Percentiles rank a stretch among this genome's conserved stretches.
These are phyloP conservation scores for Neoarthrinium moseri DNA, from an alignment of 2,329 filamentous ascomycete genomes.

Conservation along the genomic window DNA sequence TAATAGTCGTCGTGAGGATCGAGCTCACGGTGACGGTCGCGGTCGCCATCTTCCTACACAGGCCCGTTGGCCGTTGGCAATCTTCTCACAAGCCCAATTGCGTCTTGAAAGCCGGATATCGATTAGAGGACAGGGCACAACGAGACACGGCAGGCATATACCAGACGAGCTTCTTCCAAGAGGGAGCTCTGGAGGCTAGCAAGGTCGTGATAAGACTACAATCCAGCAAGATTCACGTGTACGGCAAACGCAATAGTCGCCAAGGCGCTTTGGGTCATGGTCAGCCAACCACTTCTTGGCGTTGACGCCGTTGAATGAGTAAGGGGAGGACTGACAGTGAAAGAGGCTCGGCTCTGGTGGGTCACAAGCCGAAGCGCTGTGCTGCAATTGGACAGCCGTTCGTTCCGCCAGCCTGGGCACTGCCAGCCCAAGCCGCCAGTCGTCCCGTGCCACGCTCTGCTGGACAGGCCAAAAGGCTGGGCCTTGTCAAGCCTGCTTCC, in stretches of 20 bases:
- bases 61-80: no score
- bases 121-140: no score
- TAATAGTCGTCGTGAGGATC: conserved; percentile 17
- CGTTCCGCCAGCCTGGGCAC: not conserved
- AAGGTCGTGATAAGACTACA: not conserved
- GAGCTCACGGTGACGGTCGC: conserved; percentile 18
- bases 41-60: no score
- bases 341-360: not conserved
- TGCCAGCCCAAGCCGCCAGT: not conserved
- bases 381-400: not conserved
- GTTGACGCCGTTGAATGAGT: not conserved
- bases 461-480: no score
- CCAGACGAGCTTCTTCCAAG: not conserved
- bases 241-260: no score
- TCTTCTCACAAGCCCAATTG: no score
- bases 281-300: not conserved
- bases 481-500: no score
- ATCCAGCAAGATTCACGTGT: not conserved
- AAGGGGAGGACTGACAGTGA: not conserved
- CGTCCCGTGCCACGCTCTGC: no score
- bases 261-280: not conserved
- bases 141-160: no score
- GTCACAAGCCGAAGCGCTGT: not conserved
- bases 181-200: not conserved
- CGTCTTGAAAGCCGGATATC: no score